Percentiles rank a stretch among this genome's conserved stretches.
Conservation (phyloP, 1,284 basidiomycete species). For the Cryptococcus hybrid region DNA sequence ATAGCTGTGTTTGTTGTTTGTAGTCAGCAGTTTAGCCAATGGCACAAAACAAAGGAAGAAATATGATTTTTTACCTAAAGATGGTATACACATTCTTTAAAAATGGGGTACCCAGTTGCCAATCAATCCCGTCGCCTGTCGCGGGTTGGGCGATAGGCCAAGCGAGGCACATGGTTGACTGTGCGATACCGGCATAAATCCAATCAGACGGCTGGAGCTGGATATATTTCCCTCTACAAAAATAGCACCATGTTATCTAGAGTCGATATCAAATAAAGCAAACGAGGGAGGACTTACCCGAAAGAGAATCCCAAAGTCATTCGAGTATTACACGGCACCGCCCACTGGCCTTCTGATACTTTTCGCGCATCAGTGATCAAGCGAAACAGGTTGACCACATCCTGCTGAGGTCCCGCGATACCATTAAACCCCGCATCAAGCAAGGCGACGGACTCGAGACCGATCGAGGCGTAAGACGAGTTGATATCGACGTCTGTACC, state of each 20-base stretch:
- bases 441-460: slow-evolving; percentile 64
- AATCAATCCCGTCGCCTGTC: slow-evolving; percentile 74
- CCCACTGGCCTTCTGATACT: slow-evolving; percentile 71
- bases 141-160: slow-evolving; percentile 72
- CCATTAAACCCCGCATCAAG: slow-evolving; percentile 77
- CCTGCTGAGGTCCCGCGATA: slow-evolving; percentile 75
- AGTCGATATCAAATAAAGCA: background rate
- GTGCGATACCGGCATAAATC: slow-evolving; percentile 68
- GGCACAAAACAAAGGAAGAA: background rate
- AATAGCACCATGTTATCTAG: background rate
- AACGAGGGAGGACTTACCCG: slow-evolving; percentile 44
- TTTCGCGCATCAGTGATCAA: slow-evolving; percentile 66
- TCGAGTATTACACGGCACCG: slow-evolving; percentile 70
- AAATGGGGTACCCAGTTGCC: slow-evolving; percentile 83
- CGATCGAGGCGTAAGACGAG: slow-evolving; percentile 65
- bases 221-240: background rate
- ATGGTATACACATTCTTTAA: slow-evolving; percentile 77
- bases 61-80: slow-evolving; percentile 61
- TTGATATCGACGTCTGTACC: slow-evolving; percentile 58
- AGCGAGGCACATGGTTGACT: slow-evolving; percentile 68
- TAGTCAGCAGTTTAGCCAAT: background rate
- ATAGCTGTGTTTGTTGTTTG: slow-evolving; percentile 17
- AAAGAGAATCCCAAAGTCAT: slow-evolving; percentile 70
- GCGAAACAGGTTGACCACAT: slow-evolving; percentile 67
- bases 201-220: slow-evolving; percentile 77